Base-by-base conservation (phyloP, 2,329 filamentous ascomycete genomes). In the Cytospora piceicola region DNA sequence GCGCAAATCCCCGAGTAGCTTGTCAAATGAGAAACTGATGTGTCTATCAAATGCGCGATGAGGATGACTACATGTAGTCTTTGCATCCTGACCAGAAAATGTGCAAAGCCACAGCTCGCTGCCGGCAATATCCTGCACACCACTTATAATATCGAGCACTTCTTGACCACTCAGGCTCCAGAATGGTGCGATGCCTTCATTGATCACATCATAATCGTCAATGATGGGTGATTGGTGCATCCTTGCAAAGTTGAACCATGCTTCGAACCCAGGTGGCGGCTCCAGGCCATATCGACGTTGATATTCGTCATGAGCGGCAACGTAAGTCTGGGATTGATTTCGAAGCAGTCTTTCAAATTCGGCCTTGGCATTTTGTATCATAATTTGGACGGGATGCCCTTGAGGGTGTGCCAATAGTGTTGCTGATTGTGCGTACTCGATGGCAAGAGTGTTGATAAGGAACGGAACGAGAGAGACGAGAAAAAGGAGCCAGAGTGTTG, bases 191-290 rank as follows among this genome's bases (percentile, higher is more conserved):
- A 85, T 68, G 0, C 72, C 66, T 0, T 79, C 65, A 51, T 77
- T 71, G 2, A 85, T 80, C 0, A 70, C 74, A 46, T 85, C 80
- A 30, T 81, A 85, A 2, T 84, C 79, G 64, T 85, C 82, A 34
- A 84, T 82, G n/a, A 84, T 75, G 0, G 75, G 74, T 0, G 81
- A 83, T 2, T 77, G 39, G 1, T 80, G 72, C 0, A 74, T 51
- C 1, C 69, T 61, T 0, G 82, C 81, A 60, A 77, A 84, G 0
- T 75, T 67, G 24, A 77, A 81, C 83, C 83, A 85, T 3, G 67
- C 72, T 0, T 79, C 72, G 36, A 85, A 85, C 0, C 83, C 82
- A 0, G 74, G 71, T 0, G 83, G 83, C 0, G 82, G 83, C 0
- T 79, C 73, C 1, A 77, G 68, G 0, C 66, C 66, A 64, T 85